phyloP scores from a whole-genome alignment of 1,284 basidiomycete species.

The Rhodotorula sp. region DNA sequence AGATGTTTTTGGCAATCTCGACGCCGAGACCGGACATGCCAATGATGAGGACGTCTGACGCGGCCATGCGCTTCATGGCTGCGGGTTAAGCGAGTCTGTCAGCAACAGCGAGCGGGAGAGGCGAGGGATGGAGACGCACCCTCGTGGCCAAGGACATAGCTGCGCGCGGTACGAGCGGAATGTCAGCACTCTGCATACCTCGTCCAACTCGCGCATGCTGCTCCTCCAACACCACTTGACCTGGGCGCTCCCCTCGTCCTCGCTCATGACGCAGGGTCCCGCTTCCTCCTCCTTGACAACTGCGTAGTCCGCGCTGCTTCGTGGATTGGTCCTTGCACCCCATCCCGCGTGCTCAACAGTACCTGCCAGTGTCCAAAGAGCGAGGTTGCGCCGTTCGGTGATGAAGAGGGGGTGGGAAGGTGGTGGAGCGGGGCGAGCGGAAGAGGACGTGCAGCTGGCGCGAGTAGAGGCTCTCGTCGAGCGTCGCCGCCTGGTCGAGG shows the following conservation, averaged over 20 bases:
- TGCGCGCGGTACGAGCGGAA: constrained; percentile 49
- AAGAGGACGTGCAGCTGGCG: constrained; percentile 77
- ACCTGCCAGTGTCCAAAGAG: background rate
- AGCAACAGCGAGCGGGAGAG: background rate
- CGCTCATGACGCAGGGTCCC: background rate
- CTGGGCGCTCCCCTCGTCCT: background rate
- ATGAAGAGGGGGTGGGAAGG: background rate
- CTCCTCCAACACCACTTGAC: background rate
- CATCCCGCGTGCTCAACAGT: too few relatives aligned
- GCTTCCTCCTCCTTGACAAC: background rate
- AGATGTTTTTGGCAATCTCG: constrained; percentile 97
- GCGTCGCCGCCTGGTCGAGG: constrained; percentile 10
- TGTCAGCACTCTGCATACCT: background rate
- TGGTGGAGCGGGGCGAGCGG: background rate
- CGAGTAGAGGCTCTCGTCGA: constrained; percentile 68
- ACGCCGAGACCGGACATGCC: constrained; percentile 92
- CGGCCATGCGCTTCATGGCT: constrained; percentile 99
- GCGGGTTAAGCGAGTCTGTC: background rate
- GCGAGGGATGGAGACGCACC: constrained; percentile 57
- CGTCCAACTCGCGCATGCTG: background rate
- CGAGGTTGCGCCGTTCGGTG: background rate
- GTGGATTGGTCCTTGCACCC: too few relatives aligned
- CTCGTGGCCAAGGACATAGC: constrained; percentile 95
- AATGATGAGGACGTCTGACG: constrained; percentile 91
- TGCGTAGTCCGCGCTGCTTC: background rate